Base-by-base conservation (phyloP, 495 filamentous ascomycete genomes). In the Xylaria telfairii region DNA sequence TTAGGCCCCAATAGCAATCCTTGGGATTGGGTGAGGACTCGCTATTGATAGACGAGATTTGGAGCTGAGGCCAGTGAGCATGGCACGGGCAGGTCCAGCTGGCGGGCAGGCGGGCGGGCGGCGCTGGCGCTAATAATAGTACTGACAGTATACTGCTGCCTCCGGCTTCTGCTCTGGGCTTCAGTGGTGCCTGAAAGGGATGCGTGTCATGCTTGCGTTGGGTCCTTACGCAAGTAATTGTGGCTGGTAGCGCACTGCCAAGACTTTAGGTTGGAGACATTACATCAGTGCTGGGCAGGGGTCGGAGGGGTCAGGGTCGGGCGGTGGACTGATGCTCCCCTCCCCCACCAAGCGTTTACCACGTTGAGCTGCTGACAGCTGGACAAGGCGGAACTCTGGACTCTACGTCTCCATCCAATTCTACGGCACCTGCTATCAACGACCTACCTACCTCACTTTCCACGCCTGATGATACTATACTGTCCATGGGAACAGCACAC, bases 211-310 rank as follows among this genome's bases (percentile, higher is more conserved):
- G 68, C 68, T 63, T 65, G 69, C 72, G 76, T 74, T 70, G 51
- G 65, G 71, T n/a, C 64, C 71, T 79, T 79, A 80, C 78, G 78
- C 78, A 80, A 80, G 74, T 75, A 64, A 68, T 54, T 79, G 78
- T 78, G 77, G 77, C 78, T 78, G 74, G 74, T 75, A 70, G 57
- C 19, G 30, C 65, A 60, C 30, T 64, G 73, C 75, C 72, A 79
- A 77, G 75, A 12, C 19, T 26, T 63, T 32, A 37, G 61, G 54
- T 61, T 63, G 71, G 72, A 24, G 42, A 17, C 62, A 80, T 80
- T 80, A 78, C 76, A 76, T 80, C 76, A 78, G 77, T 73, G 73
- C 41, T 73, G 28, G 74, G 41, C 54, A 59, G 32, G 51, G 39
- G 57, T 65, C 15, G n/a, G n/a, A n/a, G n/a, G n/a, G n/a, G n/a